Evolutionary conservation across 306 rosid species (phyloP).

Genomic region (Rosa rugosa): DNA sequence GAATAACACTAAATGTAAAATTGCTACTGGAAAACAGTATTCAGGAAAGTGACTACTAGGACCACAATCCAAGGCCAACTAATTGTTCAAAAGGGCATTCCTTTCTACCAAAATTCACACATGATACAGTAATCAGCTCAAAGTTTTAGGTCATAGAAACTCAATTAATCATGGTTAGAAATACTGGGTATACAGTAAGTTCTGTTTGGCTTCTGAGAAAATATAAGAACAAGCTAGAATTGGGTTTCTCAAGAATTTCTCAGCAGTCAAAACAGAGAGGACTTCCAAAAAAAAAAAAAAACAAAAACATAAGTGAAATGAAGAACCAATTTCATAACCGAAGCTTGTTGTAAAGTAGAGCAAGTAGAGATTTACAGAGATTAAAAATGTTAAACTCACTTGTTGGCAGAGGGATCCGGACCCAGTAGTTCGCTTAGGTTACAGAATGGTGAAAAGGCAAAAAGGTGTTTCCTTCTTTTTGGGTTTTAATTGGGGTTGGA

Average conservation of each 20-base stretch:
- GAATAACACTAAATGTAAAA: background rate
- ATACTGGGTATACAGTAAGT: background rate
- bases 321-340: background rate
- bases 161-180: background rate
- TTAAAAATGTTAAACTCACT: constrained; percentile 10
- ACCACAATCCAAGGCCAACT: background rate
- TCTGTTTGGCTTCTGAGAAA: constrained; percentile 1
- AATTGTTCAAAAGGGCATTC: background rate
- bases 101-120: background rate
- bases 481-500: background rate
- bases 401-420: constrained; percentile 4
- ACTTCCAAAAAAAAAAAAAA: background rate
- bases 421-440: background rate
- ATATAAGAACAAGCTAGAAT: background rate
- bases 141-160: background rate
- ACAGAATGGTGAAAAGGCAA: background rate
- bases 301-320: background rate
- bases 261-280: constrained; percentile 11
- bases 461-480: constrained; percentile 2
- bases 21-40: background rate
- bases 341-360: background rate
- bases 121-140: background rate
- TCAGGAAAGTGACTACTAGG: background rate
- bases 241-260: constrained; percentile 6
- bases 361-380: background rate